phyloP scores from a whole-genome alignment of 495 filamentous ascomycete genomes.

The Glarea lozoyensis region DNA sequence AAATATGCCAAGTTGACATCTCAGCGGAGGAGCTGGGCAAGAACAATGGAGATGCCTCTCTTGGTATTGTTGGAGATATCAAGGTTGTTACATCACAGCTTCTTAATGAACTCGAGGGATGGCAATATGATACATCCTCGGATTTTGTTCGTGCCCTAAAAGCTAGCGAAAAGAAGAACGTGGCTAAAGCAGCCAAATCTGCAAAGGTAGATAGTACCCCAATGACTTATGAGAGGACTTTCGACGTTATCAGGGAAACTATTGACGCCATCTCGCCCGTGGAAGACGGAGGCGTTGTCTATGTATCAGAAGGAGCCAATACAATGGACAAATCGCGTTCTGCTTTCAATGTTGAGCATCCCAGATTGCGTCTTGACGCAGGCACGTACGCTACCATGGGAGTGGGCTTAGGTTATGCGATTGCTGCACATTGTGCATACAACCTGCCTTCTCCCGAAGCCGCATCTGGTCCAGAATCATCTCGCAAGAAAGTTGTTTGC shows the following conservation, averaged over 20 bases:
- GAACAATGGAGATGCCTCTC: conserved; percentile 34
- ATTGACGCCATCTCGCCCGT: conserved; percentile 26
- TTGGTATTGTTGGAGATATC: conserved; percentile 47
- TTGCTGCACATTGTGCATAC: conserved; percentile 53
- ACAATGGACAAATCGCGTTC: conserved; percentile 61
- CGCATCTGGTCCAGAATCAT: conserved; percentile 24
- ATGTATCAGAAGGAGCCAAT: conserved; percentile 59
- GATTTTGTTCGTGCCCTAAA: conserved; percentile 25
- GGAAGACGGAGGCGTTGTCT: conserved; percentile 44
- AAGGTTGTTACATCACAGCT: conserved; percentile 42
- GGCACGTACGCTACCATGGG: conserved; percentile 63
- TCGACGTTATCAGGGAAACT: conserved; percentile 43
- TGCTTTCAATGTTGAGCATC: conserved; percentile 48
- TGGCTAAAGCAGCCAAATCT: conserved; percentile 30
- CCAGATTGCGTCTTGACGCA: conserved; percentile 53
- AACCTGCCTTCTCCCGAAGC: conserved; percentile 33
- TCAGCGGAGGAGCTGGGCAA: conserved; percentile 47
- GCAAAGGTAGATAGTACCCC: conserved; percentile 30
- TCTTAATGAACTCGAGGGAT: conserved; percentile 26
- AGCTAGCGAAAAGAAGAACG: conserved; percentile 31
- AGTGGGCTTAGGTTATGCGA: conserved; percentile 55
- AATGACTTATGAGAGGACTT: conserved; percentile 47
- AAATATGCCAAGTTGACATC: conserved; percentile 54
- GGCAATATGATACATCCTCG: conserved; percentile 34
- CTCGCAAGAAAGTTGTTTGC: conserved; percentile 47